Percentiles rank a stretch among this genome's conserved stretches.
Conservation (phyloP, 176 grass and related monocot species). For the Canna indica region DNA sequence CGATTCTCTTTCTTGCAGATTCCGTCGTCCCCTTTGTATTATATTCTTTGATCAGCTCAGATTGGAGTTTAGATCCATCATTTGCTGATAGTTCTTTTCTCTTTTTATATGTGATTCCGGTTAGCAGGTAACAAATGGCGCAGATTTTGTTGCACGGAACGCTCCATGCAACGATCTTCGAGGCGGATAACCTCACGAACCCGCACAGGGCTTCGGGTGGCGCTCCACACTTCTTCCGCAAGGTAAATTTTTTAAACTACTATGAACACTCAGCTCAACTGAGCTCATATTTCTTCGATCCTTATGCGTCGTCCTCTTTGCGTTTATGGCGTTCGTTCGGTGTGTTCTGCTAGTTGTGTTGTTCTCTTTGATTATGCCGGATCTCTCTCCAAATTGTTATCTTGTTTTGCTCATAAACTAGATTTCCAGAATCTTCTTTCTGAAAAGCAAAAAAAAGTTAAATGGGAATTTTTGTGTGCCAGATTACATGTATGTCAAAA, state of each 20-base stretch:
- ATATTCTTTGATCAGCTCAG: neutral
- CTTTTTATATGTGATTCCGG: neutral
- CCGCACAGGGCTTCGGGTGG: slow-evolving; percentile 27
- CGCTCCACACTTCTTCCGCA: slow-evolving; percentile 51
- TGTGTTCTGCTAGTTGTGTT: neutral
- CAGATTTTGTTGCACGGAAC: slow-evolving; percentile 59
- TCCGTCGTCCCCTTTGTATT: neutral
- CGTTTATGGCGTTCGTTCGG: neutral
- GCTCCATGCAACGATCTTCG: slow-evolving; percentile 50
- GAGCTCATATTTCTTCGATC: neutral
- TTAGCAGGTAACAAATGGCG: slow-evolving; percentile 34
- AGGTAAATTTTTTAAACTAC: slow-evolving; percentile 24
- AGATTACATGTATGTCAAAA: neutral
- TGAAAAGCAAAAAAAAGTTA: neutral
- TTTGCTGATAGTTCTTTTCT: neutral
- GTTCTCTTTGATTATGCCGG: neutral
- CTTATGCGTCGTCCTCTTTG: neutral
- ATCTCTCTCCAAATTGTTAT: neutral
- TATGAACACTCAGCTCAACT: neutral
- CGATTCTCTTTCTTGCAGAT: neutral
- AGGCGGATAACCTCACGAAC: slow-evolving; percentile 41
- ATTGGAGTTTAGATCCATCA: neutral
- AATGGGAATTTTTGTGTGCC: neutral
- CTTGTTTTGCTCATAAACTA: neutral
- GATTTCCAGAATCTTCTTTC: neutral